Evolutionary conservation across 2,329 filamentous ascomycete species (phyloP).

Genomic region (Arthroderma sp.): DNA sequence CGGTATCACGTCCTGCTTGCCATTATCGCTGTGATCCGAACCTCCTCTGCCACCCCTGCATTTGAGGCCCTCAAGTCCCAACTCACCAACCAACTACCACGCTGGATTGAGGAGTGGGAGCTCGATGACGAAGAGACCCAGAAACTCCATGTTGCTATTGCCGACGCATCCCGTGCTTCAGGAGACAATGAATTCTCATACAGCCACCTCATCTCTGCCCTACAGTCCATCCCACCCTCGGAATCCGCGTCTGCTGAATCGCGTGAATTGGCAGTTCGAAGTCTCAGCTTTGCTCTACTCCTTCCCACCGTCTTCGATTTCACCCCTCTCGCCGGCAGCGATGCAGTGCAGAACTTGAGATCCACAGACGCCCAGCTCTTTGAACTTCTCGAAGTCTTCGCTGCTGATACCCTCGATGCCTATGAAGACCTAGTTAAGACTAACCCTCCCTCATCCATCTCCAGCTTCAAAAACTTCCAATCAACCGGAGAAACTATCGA

Average conservation of each 20-base stretch:
- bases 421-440: conserved; percentile 83
- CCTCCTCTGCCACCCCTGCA: conserved; percentile 53
- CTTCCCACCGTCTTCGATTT: conserved; percentile 58
- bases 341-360: conserved; percentile 72
- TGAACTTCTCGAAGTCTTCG: conserved; percentile 90
- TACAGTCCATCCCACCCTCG: conserved; percentile 59
- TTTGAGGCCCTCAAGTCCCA: conserved; percentile 77
- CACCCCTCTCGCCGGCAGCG: conserved; percentile 55
- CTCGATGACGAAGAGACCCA: conserved; percentile 69
- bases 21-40: conserved; percentile 70
- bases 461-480: conserved; percentile 53
- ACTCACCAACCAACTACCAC: conserved; percentile 60
- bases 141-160: conserved; percentile 70
- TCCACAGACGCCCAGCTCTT: conserved; percentile 75
- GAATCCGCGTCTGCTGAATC: conserved; percentile 42
- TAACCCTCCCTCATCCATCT: conserved; percentile 43
- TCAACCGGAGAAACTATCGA: neutral
- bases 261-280: conserved; percentile 47
- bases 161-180: conserved; percentile 64
- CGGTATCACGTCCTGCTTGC: conserved; percentile 85
- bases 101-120: conserved; percentile 74
- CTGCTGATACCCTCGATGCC: conserved; percentile 84
- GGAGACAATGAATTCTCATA: conserved; percentile 67
- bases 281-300: conserved; percentile 53
- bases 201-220: conserved; percentile 59